Base-by-base conservation (phyloP, 768 basidiomycete species). In the Leucocoprinus sp. region DNA sequence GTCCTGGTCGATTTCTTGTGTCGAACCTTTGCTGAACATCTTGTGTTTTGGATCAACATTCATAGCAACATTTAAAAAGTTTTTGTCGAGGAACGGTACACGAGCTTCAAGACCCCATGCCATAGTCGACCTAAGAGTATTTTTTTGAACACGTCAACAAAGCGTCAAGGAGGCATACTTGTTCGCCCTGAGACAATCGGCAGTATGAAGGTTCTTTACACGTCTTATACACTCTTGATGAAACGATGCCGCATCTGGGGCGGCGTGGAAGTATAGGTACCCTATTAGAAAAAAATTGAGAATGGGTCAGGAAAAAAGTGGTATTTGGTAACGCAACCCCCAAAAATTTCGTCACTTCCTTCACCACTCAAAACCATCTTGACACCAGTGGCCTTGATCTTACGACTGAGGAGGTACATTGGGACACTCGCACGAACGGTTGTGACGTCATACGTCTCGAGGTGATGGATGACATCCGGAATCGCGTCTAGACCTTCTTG, bases 291-390 rank as follows among this genome's bases (percentile, higher is more conserved):
- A 11, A 14, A 28, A 28, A 11, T 24, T 42, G 43, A 8, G 7
- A 38, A 29, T 29, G 33, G 11, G 24, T 24, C 27, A 37, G 39
- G 31, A 29, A 12, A 33, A 12, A 14, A 27, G 14, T 12, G 26
- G n/a, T 18, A 8, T n/a, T 26, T 17, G n/a, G 14, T 14, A n/a
- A 22, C 24, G 37, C 26, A 28, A 88, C 93, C 93, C 69, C 95
- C 95, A 28, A 97, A 78, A 50, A 98, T 92, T 65, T 99, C 96
- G 56, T 99, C 96, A 51, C 88, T 91, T 29, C 96, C 96, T 65
- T 99, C 96, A 14, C 96, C 96, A 52, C 86, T 90, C 27, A 98
- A 74, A 12, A 99, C 96, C 96, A 99, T 99, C 70, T 99, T 99
- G 43, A 99, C 96, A 48, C 96, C 96, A 89, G 92, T 97, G 3